A percentile compares a stretch with the other conserved stretches of the same genome.
phyloP scores from a whole-genome alignment of 2,329 filamentous ascomycete genomes.

The Gnomoniopsis smithogilvyi region DNA sequence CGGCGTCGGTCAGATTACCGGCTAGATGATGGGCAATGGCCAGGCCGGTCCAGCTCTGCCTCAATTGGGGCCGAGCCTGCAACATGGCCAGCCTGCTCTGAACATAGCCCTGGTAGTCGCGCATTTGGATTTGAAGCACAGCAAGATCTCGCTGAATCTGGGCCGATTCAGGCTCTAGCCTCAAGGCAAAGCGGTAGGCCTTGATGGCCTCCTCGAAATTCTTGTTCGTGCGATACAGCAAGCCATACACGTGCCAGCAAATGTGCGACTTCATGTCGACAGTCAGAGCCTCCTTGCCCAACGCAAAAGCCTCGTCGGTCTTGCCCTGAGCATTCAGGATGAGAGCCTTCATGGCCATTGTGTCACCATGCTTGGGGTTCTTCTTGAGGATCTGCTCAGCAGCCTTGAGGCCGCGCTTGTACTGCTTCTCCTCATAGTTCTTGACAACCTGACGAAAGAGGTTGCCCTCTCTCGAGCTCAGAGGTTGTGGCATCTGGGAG shows the following conservation, averaged over 20 bases:
- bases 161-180: conserved; percentile 86
- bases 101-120: conserved; percentile 91
- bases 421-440: conserved; percentile 97
- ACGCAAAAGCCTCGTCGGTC: conserved; percentile 86
- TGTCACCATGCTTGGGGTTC: conserved; percentile 94
- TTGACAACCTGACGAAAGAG: conserved; percentile 94
- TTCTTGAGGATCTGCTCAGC: conserved; percentile 97
- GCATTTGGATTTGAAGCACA: conserved; percentile 91
- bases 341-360: conserved; percentile 97
- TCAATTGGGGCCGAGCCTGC: conserved; percentile 72
- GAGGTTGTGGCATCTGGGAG: conserved; percentile 62
- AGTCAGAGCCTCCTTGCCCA: conserved; percentile 88
- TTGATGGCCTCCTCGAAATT: conserved; percentile 99
- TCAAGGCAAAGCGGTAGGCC: conserved; percentile 94
- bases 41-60: conserved; percentile 97
- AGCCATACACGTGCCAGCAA: conserved; percentile 98
- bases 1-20: conserved; percentile 82
- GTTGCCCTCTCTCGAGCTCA: conserved; percentile 84
- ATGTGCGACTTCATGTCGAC: conserved; percentile 99
- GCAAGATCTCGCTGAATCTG: conserved; percentile 95
- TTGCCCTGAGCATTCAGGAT: conserved; percentile 93
- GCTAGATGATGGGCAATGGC: conserved; percentile 88
- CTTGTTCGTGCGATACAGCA: conserved; percentile 90
- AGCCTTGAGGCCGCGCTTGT: conserved; percentile 89
- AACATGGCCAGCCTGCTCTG: conserved; percentile 87